Evolutionary conservation across 2,329 filamentous ascomycete genomes (phyloP).

Genomic region (Pestalotiopsis sp.): DNA sequence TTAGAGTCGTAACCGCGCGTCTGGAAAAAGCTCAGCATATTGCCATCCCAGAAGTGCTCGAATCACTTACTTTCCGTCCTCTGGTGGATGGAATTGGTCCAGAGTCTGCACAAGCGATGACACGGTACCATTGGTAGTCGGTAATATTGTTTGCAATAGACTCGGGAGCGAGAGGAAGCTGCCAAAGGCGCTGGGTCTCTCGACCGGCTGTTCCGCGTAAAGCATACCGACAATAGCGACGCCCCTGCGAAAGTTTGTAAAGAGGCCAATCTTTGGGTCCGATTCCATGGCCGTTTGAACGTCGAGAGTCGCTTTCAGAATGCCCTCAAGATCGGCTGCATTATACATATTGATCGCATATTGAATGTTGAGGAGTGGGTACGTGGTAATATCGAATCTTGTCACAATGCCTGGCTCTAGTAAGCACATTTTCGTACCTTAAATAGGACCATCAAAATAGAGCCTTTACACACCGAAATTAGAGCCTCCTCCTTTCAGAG

Average conservation of each 20-base stretch:
- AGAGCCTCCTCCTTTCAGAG: constrained; percentile 23
- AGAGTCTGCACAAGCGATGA: not conserved
- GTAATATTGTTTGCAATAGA: constrained; percentile 1
- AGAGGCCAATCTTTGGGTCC: constrained; percentile 20
- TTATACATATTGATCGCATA: constrained; percentile 22
- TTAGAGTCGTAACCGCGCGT: not conserved
- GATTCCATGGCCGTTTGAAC: constrained; percentile 23
- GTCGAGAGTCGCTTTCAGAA: constrained; percentile 15
- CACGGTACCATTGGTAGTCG: not conserved
- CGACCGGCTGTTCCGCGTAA: constrained; percentile 17
- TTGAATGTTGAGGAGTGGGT: constrained; percentile 19
- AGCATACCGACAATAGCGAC: constrained; percentile 18
- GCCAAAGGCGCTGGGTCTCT: constrained; percentile 17
- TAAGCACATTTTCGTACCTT: not conserved
- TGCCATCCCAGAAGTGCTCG: not conserved
- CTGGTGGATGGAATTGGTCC: not conserved
- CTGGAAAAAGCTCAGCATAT: not conserved
- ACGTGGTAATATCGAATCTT: constrained; percentile 20
- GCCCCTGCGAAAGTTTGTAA: constrained; percentile 16
- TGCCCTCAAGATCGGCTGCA: constrained; percentile 18
- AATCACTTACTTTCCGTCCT: not conserved
- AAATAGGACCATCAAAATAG: not conserved
- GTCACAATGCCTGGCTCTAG: constrained; percentile 21
- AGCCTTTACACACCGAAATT: constrained; percentile 19
- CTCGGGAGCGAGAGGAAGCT: constrained; percentile 20